Percentiles rank a stretch among this genome's conserved stretches.
phyloP scores from a whole-genome alignment of 257 asterid genomes.

The Solanum sitiens region DNA sequence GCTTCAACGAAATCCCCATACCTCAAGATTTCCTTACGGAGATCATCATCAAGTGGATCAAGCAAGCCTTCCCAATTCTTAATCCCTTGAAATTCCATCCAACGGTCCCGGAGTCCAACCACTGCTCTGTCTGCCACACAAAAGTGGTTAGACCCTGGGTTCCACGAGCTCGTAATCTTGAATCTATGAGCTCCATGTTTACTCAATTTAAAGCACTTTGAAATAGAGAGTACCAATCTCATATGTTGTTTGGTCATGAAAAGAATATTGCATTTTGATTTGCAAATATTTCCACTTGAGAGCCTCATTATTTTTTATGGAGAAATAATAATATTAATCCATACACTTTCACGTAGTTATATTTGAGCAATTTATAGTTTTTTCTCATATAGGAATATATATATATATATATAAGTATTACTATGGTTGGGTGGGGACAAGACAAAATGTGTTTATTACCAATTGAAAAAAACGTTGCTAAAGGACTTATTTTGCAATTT shows the following conservation, averaged over 20 bases:
- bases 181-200: not conserved
- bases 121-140: not conserved
- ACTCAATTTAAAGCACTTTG: not conserved
- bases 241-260: not conserved
- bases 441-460: not conserved
- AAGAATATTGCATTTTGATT: not conserved
- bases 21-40: constrained; percentile 57
- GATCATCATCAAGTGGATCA: constrained; percentile 72
- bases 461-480: not conserved
- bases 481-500: not conserved
- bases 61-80: constrained; percentile 89
- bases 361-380: not conserved
- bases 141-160: not conserved
- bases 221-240: not conserved
- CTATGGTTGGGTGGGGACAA: not conserved
- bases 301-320: not conserved
- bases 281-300: not conserved
- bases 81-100: constrained; percentile 86
- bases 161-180: not conserved
- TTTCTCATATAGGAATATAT: not conserved
- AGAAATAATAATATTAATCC: not conserved
- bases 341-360: not conserved
- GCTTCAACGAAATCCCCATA: constrained; percentile 83
- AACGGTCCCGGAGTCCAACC: constrained; percentile 11
- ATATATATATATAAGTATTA: not conserved